A percentile compares a stretch with the other conserved stretches of the same genome.
Evolutionary conservation across 2,329 filamentous ascomycete species (phyloP).

Genomic region (Diaporthe aspalathi): DNA sequence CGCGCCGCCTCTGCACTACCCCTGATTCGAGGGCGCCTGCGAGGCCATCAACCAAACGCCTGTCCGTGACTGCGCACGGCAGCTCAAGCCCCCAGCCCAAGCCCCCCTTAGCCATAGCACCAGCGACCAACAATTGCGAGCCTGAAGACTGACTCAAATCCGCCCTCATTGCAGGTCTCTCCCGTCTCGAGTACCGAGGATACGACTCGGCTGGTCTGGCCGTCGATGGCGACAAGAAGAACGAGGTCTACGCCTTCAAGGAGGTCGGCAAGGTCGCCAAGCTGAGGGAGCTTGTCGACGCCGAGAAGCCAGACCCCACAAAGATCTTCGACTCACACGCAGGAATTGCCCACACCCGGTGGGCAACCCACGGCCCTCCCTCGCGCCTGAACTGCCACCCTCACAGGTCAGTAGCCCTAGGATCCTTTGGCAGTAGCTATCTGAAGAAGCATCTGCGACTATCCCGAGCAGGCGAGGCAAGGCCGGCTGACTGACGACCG

Average conservation of each 20-base stretch:
- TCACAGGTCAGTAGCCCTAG: slow-evolving; percentile 76
- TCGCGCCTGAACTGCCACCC: slow-evolving; percentile 98
- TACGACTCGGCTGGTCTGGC: slow-evolving; percentile 98
- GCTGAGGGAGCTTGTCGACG: slow-evolving; percentile 91
- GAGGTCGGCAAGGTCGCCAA: slow-evolving; percentile 99
- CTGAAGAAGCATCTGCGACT: neutral
- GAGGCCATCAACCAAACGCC: neutral
- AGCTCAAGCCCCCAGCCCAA: neutral
- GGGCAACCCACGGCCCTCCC: slow-evolving; percentile 96
- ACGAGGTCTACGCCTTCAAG: slow-evolving; percentile 97
- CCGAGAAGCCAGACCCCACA: slow-evolving; percentile 83
- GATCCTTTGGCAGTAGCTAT: neutral
- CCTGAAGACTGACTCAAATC: slow-evolving; percentile 45
- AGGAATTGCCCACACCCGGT: slow-evolving; percentile 98
- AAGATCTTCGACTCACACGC: slow-evolving; percentile 98
- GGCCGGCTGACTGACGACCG: slow-evolving; percentile 27
- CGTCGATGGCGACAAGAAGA: slow-evolving; percentile 98
- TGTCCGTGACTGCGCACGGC: neutral
- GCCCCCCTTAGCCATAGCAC: no score
- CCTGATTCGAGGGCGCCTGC: neutral
- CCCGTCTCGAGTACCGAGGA: slow-evolving; percentile 96
- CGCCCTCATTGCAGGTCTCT: slow-evolving; percentile 72
- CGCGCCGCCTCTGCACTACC: slow-evolving; percentile 19
- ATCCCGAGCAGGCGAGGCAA: neutral
- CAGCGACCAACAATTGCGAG: neutral